Evolutionary conservation across 1,284 basidiomycete species (phyloP), one percentile per base, ranked within the genome.

Genomic region (Ganoderma sp.): DNA sequence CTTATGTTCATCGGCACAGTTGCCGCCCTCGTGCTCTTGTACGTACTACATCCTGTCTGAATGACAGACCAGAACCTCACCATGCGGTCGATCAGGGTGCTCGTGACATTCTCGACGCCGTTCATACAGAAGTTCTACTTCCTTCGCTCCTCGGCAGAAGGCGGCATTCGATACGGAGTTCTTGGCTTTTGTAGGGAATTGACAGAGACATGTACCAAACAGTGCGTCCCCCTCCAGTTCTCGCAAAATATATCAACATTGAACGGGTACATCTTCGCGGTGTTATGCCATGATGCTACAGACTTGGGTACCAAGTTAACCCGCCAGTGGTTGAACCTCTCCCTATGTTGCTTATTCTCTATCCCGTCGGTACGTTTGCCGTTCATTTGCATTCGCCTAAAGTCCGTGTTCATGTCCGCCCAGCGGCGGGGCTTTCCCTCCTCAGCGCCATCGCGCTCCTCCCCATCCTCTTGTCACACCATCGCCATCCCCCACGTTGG

Each of bases 71-170:
- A 54, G 39, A 63, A 10, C 7, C 37, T 41, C 39, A 58, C 25
- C 41, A 15, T 28, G 22, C 22, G 22, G 7, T 22, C 37, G 15
- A 28, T n/a, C 59, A 80, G 79, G n/a, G 72, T 74, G 6, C 75
- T 79, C 12, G 70, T 77, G 25, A 77, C 74, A 0, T 74, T 80
- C 60, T 80, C 79, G 0, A 71, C 71, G 14, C 78, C 79, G 0
- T 75, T 79, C 48, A 71, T 78, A 41, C 71, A 63, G n/a, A 52
- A 67, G 10, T 74, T 79, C 60, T 79, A 76, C 70, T 80, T 79
- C 69, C 64, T 80, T 54, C 67, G 69, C 32, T 67, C 77, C 0
- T 54, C 68, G 37, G 67, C 73, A 19, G 66, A 64, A 19, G 78
- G 75, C 41, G 78, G 77, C 5, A 70, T 79, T 12, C 64, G 52